Percentiles rank a stretch among this genome's conserved stretches.
These are phyloP conservation scores for Curvularia hawaiiensis DNA, from an alignment of 2,329 filamentous ascomycete genomes.

Conservation along the genomic window DNA sequence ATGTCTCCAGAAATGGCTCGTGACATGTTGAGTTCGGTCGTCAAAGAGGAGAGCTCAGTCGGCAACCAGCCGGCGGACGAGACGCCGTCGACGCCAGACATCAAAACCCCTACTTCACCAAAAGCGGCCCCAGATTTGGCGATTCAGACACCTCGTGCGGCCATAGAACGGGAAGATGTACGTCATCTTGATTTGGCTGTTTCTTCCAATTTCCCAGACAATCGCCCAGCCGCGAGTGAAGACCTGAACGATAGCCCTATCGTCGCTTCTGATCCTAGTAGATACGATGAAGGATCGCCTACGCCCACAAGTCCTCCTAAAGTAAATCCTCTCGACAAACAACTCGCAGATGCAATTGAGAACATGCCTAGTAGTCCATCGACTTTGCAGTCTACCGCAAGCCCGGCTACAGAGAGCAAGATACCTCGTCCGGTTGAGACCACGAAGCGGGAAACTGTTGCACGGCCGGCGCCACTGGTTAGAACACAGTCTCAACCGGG, in stretches of 20 bases:
- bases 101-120: conserved; percentile 15
- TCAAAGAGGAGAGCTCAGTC: conserved; percentile 63
- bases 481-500: conserved; percentile 47
- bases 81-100: conserved; percentile 10
- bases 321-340: conserved; percentile 44
- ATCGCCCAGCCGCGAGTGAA: conserved; percentile 22
- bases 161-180: conserved; percentile 58
- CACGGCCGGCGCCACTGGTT: conserved; percentile 32
- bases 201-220: conserved; percentile 46
- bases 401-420: conserved; percentile 39
- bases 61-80: conserved; percentile 23
- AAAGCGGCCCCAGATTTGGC: conserved; percentile 23
- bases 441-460: conserved; percentile 37
- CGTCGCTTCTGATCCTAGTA: conserved; percentile 22
- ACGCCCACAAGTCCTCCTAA: conserved; percentile 38
- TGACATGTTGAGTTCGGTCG: conserved; percentile 67
- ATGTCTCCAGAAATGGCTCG: conserved; percentile 67
- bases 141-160: conserved; percentile 40
- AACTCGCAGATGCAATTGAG: conserved; percentile 41
- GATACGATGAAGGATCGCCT: conserved; percentile 34
- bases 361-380: conserved; percentile 41
- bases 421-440: conserved; percentile 48
- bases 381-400: conserved; percentile 20
- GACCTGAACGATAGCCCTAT: conserved; percentile 37
- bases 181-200: conserved; percentile 67